phyloP scores from a whole-genome alignment of 2,329 filamentous ascomycete genomes.

The Colletotrichum sp. region DNA sequence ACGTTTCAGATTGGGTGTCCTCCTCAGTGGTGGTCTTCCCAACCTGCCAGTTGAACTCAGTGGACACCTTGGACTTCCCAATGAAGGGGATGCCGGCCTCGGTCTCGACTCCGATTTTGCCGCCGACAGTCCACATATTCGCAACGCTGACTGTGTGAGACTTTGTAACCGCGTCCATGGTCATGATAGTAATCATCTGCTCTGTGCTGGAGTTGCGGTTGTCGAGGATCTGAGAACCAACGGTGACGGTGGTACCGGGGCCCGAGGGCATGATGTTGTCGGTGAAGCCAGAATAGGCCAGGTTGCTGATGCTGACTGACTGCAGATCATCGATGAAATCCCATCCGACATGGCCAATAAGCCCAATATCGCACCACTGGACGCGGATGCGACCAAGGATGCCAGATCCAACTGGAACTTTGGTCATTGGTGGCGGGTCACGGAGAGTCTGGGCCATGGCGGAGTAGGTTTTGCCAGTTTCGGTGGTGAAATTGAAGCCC shows the following conservation, averaged over 20 bases:
- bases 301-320: constrained; percentile 17
- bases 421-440: background rate
- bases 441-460: background rate
- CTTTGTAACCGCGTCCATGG: constrained; percentile 14
- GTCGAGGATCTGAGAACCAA: constrained; percentile 22
- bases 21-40: background rate
- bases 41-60: constrained; percentile 14
- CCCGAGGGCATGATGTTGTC: constrained; percentile 17
- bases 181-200: constrained; percentile 18
- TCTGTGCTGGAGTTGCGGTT: constrained; percentile 20
- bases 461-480: background rate
- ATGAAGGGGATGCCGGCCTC: constrained; percentile 14
- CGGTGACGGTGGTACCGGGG: constrained; percentile 9
- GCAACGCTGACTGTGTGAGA: constrained; percentile 6
- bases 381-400: constrained; percentile 18
- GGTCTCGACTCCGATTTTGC: background rate
- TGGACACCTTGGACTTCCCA: background rate
- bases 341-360: constrained; percentile 14
- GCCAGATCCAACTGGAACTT: constrained; percentile 6
- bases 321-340: constrained; percentile 23
- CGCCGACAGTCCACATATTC: constrained; percentile 7
- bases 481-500: constrained; percentile 13
- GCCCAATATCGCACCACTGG: constrained; percentile 2
- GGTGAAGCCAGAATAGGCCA: constrained; percentile 20
- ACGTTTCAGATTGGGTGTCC: background rate